A percentile compares a stretch with the other conserved stretches of the same genome.
phyloP scores from a whole-genome alignment of 1,284 basidiomycete species.

The Pterulicium gracile region DNA sequence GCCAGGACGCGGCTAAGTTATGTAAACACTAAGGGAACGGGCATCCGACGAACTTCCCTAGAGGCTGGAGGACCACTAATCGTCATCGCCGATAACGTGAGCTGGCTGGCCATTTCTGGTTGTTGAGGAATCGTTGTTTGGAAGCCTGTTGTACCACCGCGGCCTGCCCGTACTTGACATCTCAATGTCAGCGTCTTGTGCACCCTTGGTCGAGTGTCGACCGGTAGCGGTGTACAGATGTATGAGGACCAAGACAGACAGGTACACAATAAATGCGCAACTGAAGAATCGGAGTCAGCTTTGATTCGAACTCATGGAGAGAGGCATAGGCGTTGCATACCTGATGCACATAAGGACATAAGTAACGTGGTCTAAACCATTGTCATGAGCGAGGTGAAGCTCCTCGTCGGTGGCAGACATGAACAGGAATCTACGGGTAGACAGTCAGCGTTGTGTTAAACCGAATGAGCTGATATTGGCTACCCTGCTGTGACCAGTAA shows the following conservation, averaged over 20 bases:
- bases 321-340: constrained; percentile 20
- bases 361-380: constrained; percentile 81
- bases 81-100: not conserved
- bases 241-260: not conserved
- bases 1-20: too few relatives aligned
- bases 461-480: too few relatives aligned
- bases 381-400: constrained; percentile 52
- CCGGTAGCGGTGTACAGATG: not conserved
- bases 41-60: too few relatives aligned
- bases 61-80: too few relatives aligned
- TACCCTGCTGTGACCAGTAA: too few relatives aligned
- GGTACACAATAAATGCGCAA: not conserved
- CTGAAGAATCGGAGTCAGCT: not conserved
- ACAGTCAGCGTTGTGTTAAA: constrained; percentile 5
- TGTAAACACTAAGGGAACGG: too few relatives aligned
- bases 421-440: constrained; percentile 53
- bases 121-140: not conserved
- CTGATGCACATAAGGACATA: constrained; percentile 81
- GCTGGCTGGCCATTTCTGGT: not conserved
- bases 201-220: not conserved
- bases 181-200: not conserved
- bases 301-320: not conserved
- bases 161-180: not conserved
- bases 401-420: constrained; percentile 92
- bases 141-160: not conserved